These are phyloP conservation scores for Fusarium avenaceum DNA, from an alignment of 2,329 filamentous ascomycete species.

Conservation along the genomic window DNA sequence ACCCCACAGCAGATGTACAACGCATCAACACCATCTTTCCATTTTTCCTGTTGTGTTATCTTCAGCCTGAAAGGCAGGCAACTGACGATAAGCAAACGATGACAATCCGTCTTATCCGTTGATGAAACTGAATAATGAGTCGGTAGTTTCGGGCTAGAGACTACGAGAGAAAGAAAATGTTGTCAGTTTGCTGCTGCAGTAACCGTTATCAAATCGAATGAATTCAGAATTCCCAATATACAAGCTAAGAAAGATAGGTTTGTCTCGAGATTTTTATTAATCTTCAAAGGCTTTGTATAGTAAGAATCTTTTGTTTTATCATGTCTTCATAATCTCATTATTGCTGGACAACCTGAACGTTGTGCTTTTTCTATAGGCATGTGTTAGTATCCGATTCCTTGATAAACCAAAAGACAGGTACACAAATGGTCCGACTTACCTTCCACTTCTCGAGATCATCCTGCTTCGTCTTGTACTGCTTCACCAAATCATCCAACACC, in stretches of 20 bases:
- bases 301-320: conserved; percentile 31
- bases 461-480: conserved; percentile 96
- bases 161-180: neutral
- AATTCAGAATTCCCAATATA: conserved; percentile 8
- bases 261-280: neutral
- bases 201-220: conserved; percentile 4
- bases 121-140: conserved; percentile 1
- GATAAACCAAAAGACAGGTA: neutral
- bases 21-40: conserved; percentile 56
- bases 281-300: neutral
- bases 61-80: conserved; percentile 30
- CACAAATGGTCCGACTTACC: conserved; percentile 63
- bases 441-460: conserved; percentile 98
- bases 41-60: conserved; percentile 14
- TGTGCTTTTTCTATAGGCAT: conserved; percentile 81
- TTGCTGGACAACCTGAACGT: conserved; percentile 87
- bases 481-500: conserved; percentile 92
- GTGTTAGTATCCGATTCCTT: conserved; percentile 15
- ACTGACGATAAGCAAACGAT: conserved; percentile 11
- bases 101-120: conserved; percentile 1
- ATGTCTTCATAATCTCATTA: conserved; percentile 52
- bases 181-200: neutral
- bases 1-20: conserved; percentile 61
- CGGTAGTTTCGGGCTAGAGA: neutral
- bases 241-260: neutral